Conservation (phyloP, 129 eudicot species). For the Tagetes erecta region DNA sequence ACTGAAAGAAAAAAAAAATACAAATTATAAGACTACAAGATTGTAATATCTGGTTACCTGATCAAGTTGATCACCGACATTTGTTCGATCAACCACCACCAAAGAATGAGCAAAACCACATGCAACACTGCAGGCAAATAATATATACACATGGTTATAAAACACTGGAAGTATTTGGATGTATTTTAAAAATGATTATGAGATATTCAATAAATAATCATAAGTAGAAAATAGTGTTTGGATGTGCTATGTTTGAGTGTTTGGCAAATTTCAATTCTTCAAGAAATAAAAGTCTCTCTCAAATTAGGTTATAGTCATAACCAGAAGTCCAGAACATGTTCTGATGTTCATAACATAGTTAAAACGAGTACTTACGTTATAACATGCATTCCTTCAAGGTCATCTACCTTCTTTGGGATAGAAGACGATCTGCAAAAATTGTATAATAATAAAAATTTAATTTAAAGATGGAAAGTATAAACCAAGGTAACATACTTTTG, state of each 20-base stretch:
- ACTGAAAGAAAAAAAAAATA: background rate
- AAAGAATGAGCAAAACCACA: constrained; percentile 93
- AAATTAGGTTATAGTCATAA: background rate
- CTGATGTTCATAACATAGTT: background rate
- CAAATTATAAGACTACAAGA: background rate
- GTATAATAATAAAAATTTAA: background rate
- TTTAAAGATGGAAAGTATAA: background rate
- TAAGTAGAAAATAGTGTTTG: background rate
- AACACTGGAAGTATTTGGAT: background rate
- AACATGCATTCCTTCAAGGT: constrained; percentile 96
- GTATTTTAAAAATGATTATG: background rate
- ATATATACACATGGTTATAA: background rate
- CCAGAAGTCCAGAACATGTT: background rate
- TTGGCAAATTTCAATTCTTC: background rate
- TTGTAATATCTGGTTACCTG: constrained; percentile 47
- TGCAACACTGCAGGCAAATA: constrained; percentile 59
- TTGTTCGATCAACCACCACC: constrained; percentile 82
- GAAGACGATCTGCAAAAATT: constrained; percentile 70
- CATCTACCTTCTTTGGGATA: constrained; percentile 75
- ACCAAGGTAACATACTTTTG: constrained; percentile 57
- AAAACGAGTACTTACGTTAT: constrained; percentile 54
- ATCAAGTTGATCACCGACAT: constrained; percentile 58
- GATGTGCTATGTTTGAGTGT: background rate
- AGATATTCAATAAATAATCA: background rate
- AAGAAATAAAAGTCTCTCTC: background rate